Evolutionary conservation across 306 rosid genomes (phyloP), one percentile per base, ranked within the genome.

Genomic region (Castanopsis chinensis): DNA sequence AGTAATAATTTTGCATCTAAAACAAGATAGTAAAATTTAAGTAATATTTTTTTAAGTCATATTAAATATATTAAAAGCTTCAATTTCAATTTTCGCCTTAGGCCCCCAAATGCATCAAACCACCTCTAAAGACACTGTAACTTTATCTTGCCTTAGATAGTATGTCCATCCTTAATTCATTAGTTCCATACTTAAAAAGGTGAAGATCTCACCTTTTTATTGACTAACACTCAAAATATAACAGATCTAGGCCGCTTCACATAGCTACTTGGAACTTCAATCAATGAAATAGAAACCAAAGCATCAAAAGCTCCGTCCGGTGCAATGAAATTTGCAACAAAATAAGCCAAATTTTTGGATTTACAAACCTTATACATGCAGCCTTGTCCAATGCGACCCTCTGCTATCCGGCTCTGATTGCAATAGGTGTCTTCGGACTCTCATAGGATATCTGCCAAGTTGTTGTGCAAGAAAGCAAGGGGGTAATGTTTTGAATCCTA

Each of bases 371-470:
- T 82, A 56, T 78, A 85, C n/a, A n/a, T n/a, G n/a, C 18, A 76
- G 18, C 28, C 69, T 83, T 14, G 87, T 19, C 4, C 88, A 86
- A 69, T 89, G 89, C 63, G 78, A 88, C 13, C 75, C 74, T 15
- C 84, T 80, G 64, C 19, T 89, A 9, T 33, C 83, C 0, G 43
- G 45, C 19, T 0, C 25, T 3, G 58, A 28, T 15, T 89, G 92
- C n/a, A 6, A 1, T 7, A 20, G 0, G 2, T 89, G 90, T 41
- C 71, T 84, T 0, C 21, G 11, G 4, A 53, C 37, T 1, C 73
- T 80, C 6, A 64, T 78, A 1, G 5, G 1, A 1, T 7, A 0
- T 2, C 28, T 84, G 37, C 73, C 67, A 3, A 0, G 0, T 6
- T 79, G 84, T 15, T 84, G 86, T 21, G 5, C 4, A 4, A 75